Percentiles rank a stretch among this genome's conserved stretches.
phyloP scores from a whole-genome alignment of 129 eudicot species.

The Flaveria brownii region DNA sequence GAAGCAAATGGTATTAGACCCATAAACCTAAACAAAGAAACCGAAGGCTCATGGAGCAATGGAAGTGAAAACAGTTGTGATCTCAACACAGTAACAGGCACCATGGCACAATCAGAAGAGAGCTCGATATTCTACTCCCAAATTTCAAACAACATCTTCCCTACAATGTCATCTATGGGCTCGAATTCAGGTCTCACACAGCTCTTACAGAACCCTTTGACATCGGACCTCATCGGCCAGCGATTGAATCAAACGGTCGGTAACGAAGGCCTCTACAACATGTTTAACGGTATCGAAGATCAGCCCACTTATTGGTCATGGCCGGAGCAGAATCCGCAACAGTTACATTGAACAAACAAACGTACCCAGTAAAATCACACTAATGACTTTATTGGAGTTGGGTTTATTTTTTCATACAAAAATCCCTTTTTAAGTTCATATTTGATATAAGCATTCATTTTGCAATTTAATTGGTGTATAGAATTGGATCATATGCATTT shows the following conservation, averaged over 20 bases:
- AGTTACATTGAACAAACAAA: background rate
- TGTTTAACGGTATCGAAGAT: constrained; percentile 67
- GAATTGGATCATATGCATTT: constrained; percentile 40
- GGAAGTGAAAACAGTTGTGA: constrained; percentile 86
- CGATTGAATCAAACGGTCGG: constrained; percentile 44
- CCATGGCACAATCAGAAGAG: constrained; percentile 53
- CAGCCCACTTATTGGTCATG: constrained; percentile 79
- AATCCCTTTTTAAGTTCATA: constrained; percentile 19
- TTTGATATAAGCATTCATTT: constrained; percentile 42
- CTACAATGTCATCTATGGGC: constrained; percentile 36
- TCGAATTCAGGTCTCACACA: constrained; percentile 51
- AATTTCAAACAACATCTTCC: constrained; percentile 38
- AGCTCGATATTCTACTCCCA: constrained; percentile 43
- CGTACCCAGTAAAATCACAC: too few relatives aligned
- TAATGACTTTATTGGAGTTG: constrained; percentile 33
- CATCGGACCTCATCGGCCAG: constrained; percentile 50
- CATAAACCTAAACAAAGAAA: constrained; percentile 77
- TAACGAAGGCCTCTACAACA: constrained; percentile 62
- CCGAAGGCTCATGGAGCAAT: constrained; percentile 87
- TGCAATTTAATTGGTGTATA: constrained; percentile 47
- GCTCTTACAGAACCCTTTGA: constrained; percentile 57
- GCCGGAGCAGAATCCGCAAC: constrained; percentile 65
- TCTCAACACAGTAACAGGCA: constrained; percentile 45
- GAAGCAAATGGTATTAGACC: constrained; percentile 55
- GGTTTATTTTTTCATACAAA: constrained; percentile 14